Evolutionary conservation across 306 rosid genomes (phyloP).

Genomic region (Sindora glabra): DNA sequence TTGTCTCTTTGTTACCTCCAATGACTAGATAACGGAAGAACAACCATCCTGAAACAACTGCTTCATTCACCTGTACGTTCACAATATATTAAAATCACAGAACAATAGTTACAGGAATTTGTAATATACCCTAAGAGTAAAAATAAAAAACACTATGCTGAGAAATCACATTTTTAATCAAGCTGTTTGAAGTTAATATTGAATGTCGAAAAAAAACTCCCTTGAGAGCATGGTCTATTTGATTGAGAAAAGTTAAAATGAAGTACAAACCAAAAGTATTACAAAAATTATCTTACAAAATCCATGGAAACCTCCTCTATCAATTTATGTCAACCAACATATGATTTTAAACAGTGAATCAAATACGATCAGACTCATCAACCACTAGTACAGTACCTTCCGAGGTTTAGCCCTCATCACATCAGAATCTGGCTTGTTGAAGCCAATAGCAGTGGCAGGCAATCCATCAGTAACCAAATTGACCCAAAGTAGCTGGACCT

Average conservation of each 20-base stretch:
- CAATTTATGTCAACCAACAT: background rate
- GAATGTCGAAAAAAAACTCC: background rate
- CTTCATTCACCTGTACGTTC: conserved; percentile 74
- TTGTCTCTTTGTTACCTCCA: conserved; percentile 80
- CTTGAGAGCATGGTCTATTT: background rate
- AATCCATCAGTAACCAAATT: conserved; percentile 96
- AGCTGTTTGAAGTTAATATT: too few relatives aligned
- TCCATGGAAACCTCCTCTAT: too few relatives aligned
- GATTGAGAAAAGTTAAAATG: background rate
- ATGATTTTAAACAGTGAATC: conserved; percentile 2
- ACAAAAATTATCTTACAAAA: too few relatives aligned
- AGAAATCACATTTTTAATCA: too few relatives aligned
- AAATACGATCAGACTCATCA: conserved; percentile 8
- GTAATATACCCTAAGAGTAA: background rate
- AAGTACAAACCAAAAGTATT: too few relatives aligned
- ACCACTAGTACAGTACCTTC: conserved; percentile 45
- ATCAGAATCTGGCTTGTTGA: conserved; percentile 93
- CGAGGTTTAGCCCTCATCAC: conserved; percentile 96
- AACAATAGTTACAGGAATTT: background rate
- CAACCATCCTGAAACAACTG: conserved; percentile 95
- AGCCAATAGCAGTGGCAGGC: conserved; percentile 99
- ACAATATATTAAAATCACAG: conserved; percentile 12
- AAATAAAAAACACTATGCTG: too few relatives aligned
- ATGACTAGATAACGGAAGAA: conserved; percentile 96
- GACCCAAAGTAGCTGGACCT: conserved; percentile 99